Conservation (phyloP, 257 asterid genomes). For the Solanum bulbocastanum region DNA sequence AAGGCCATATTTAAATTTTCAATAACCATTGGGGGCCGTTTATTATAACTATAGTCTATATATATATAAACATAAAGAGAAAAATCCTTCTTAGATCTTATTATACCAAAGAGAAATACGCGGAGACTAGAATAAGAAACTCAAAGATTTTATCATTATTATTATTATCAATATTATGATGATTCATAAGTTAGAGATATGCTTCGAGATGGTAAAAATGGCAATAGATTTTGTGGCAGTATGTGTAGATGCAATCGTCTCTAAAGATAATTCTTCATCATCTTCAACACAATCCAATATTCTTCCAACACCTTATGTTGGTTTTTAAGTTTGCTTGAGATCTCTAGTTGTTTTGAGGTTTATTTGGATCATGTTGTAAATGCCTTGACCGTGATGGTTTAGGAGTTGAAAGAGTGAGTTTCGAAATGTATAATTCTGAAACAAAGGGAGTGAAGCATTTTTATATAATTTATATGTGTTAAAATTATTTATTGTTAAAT, state of each 20-base stretch:
- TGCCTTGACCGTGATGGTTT: too few species aligned
- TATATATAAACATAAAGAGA: not conserved
- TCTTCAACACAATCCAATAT: not conserved
- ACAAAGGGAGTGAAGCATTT: not conserved
- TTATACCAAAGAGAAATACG: not conserved
- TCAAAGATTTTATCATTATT: not conserved
- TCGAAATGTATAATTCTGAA: not conserved
- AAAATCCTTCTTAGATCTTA: not conserved
- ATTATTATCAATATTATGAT: not conserved
- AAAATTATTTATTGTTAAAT: not conserved
- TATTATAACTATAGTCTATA: not conserved
- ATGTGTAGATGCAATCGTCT: not conserved
- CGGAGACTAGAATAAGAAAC: not conserved
- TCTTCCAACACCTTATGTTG: not conserved
- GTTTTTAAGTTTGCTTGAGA: not conserved
- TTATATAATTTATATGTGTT: not conserved
- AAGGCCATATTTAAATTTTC: not conserved
- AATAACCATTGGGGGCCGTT: not conserved
- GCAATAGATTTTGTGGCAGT: not conserved
- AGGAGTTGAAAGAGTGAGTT: not conserved
- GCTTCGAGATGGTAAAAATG: not conserved
- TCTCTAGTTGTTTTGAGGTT: not conserved
- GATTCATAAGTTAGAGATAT: not conserved
- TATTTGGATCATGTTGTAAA: not conserved
- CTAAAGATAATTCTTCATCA: not conserved